Evolutionary conservation across 345 rosid species (phyloP).

Genomic region (Rubroshorea leprosula): DNA sequence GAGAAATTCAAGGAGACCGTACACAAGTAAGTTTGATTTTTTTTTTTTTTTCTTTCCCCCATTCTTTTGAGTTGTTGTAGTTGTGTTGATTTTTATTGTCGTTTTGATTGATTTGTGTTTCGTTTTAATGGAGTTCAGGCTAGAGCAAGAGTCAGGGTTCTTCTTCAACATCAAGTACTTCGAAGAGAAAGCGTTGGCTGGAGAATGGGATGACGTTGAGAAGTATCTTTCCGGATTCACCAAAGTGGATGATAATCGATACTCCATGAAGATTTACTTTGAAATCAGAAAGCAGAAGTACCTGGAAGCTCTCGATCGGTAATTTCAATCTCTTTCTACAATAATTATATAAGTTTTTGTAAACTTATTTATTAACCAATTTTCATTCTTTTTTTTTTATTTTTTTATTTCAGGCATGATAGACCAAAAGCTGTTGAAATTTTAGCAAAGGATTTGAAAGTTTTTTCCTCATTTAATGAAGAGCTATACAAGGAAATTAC

Average conservation of each 20-base stretch:
- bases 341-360: not conserved
- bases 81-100: constrained; percentile 3
- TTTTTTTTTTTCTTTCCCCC: not conserved
- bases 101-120: constrained; percentile 9
- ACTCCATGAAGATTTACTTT: constrained; percentile 52
- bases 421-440: constrained; percentile 87
- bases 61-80: not conserved
- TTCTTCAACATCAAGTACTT: constrained; percentile 31
- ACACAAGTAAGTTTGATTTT: constrained; percentile 42
- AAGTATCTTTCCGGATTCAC: constrained; percentile 32
- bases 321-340: constrained; percentile 6
- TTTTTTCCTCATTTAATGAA: constrained; percentile 77
- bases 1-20: constrained; percentile 70
- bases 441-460: constrained; percentile 75
- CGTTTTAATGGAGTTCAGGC: constrained; percentile 9
- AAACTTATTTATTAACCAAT: too few relatives aligned
- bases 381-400: not conserved
- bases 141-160: constrained; percentile 30
- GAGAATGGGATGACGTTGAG: constrained; percentile 37
- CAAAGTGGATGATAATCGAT: constrained; percentile 33
- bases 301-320: constrained; percentile 60
- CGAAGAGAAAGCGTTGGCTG: constrained; percentile 29
- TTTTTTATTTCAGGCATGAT: constrained; percentile 47
- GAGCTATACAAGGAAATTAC: constrained; percentile 89
- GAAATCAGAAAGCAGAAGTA: constrained; percentile 61